Percentiles rank a stretch among this genome's conserved stretches.
Conservation (phyloP, 2,329 filamentous ascomycete species). For the Xylaria sp. region DNA sequence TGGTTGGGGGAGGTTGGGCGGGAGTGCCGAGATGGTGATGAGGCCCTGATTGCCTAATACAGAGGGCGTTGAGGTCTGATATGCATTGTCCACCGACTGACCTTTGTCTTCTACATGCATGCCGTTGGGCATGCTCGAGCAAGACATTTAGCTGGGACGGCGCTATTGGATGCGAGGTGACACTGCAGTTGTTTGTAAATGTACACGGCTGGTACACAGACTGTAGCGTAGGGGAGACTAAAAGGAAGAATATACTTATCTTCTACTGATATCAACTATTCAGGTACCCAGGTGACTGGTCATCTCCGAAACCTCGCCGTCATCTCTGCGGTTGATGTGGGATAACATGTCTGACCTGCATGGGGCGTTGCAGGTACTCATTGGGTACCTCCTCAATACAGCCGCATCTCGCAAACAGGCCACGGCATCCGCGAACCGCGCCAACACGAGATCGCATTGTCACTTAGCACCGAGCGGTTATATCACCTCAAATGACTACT, state of each 20-base stretch:
- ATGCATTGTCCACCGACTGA: neutral
- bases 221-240: neutral
- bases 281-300: constrained; percentile 11
- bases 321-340: constrained; percentile 22
- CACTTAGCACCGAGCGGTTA: neutral
- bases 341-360: constrained; percentile 26
- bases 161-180: constrained; percentile 20
- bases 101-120: constrained; percentile 2
- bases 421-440: constrained; percentile 12
- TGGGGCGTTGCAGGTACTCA: constrained; percentile 19
- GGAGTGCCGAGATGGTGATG: neutral
- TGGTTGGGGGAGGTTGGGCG: neutral
- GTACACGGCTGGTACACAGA: neutral
- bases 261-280: neutral
- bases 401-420: constrained; percentile 21
- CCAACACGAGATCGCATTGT: constrained; percentile 1
- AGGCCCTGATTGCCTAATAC: constrained; percentile 4
- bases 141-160: constrained; percentile 11
- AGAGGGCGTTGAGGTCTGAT: constrained; percentile 11
- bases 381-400: constrained; percentile 23
- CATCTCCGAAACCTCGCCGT: constrained; percentile 9
- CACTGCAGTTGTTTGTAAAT: constrained; percentile 2
- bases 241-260: neutral
- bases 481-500: no score
- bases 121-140: constrained; percentile 7